Base-by-base conservation (phyloP, 495 filamentous ascomycete species). In the Podospora fimiseda region DNA sequence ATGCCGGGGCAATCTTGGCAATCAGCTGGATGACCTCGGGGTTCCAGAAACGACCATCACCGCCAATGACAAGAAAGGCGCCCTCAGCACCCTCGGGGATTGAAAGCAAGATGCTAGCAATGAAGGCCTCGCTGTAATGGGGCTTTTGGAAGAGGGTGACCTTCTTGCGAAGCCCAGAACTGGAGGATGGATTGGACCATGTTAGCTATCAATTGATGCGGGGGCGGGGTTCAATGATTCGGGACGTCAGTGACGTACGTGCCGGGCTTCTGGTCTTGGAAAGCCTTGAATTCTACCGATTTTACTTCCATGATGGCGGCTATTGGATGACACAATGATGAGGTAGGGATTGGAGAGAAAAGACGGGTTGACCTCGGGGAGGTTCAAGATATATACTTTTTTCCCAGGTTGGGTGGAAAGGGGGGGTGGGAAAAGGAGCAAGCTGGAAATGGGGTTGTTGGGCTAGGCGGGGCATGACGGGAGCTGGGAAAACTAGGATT, bases 121-220 rank as follows among this genome's bases (percentile, higher is more conserved):
- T 78, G 69, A 98, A 98, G 50, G 92, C 83, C 70, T 98, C 94
- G 73, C 87, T 89, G 78, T 98, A 98, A 68, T 98, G 80, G 45
- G 84, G 80, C 72, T 96, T 78, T 70, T 98, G 89, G 79, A 98
- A 98, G 67, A 96, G 86, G 66, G 86, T 88, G 72, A 97, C 94
- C 81, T 96, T 98, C 76, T 98, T 98, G 56, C 93, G 89, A 61
- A 98, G 86, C 63, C 93, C 93, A 56, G 93, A 98, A 60, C 93
- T 97, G 56, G 55, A 56, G 51, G 61, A 53, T 61, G 58, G 63
- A 59, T 67, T 65, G 53, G 50, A 56, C 50, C 51, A 59, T 52
- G 63, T 52, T 61, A 61, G 60, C 52, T n/a, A n/a, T n/a, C n/a
- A n/a, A n/a, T 47, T n/a, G 47, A 65, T 52, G 47, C 52, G 60